phyloP scores from a whole-genome alignment of 257 asterid genomes.

The Jacaranda copaia region DNA sequence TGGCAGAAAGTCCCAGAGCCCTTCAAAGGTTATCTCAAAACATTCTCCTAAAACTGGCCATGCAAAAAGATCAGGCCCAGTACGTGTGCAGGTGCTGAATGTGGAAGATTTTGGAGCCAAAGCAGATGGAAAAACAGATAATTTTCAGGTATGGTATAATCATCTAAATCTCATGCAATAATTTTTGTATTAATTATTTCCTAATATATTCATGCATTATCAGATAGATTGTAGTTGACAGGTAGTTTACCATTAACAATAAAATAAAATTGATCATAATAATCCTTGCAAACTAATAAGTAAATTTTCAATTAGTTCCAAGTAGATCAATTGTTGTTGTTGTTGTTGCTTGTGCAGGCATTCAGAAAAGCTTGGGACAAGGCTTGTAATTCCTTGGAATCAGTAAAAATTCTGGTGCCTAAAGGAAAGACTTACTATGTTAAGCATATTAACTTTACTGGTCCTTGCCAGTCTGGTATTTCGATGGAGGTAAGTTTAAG shows the following conservation, averaged over 20 bases:
- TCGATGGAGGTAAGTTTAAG: conserved; percentile 60
- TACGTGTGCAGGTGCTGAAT: conserved; percentile 35
- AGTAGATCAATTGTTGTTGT: background rate
- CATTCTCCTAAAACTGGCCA: background rate
- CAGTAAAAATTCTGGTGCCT: conserved; percentile 62
- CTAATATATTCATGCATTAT: background rate
- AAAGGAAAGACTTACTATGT: conserved; percentile 57
- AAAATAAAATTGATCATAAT: background rate
- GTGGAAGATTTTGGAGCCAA: conserved; percentile 80
- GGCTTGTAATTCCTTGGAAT: conserved; percentile 58
- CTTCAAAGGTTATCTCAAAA: conserved; percentile 8
- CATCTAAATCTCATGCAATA: background rate
- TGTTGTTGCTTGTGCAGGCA: conserved; percentile 57
- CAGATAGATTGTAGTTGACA: conserved; percentile 33
- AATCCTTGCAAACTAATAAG: background rate
- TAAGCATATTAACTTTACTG: conserved; percentile 65
- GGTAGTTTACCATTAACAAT: conserved; percentile 28
- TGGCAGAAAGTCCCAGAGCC: conserved; percentile 30
- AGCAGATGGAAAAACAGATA: conserved; percentile 66
- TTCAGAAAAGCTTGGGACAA: conserved; percentile 73
- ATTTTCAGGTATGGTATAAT: conserved; percentile 57
- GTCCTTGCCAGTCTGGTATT: conserved; percentile 69
- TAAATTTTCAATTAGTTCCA: background rate
- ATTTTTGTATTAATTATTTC: conserved; percentile 1
- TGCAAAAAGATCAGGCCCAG: conserved; percentile 30